phyloP scores from a whole-genome alignment of 2,329 filamentous ascomycete species.

The Sporothrix brunneoviolacea region DNA sequence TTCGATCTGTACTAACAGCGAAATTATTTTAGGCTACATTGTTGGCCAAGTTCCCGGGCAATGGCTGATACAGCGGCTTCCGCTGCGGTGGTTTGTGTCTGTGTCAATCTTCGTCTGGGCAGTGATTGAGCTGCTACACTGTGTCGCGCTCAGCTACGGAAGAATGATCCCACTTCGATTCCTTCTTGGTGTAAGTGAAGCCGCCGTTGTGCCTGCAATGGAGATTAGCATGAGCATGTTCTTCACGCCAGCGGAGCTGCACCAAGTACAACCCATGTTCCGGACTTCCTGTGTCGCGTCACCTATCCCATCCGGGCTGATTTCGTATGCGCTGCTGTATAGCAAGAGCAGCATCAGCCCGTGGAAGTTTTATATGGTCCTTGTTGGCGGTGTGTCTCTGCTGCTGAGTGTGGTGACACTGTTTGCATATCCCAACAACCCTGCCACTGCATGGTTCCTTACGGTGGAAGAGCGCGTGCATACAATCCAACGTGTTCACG shows the following conservation, averaged over 20 bases:
- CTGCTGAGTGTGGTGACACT: conserved; percentile 29
- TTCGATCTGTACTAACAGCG: no score
- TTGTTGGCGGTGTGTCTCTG: conserved; percentile 30
- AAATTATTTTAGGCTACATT: no score
- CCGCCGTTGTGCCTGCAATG: conserved; percentile 30
- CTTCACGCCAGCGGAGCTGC: conserved; percentile 30
- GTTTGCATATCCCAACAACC: conserved; percentile 25
- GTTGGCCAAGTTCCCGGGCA: conserved; percentile 32
- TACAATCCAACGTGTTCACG: conserved; percentile 25
- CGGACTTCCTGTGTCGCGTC: conserved; percentile 29
- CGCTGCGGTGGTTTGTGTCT: conserved; percentile 31
- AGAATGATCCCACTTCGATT: conserved; percentile 31
- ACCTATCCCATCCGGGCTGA: conserved; percentile 32
- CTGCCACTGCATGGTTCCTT: conserved; percentile 18
- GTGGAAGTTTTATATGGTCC: conserved; percentile 35
- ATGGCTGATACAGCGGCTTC: conserved; percentile 34
- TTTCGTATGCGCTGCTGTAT: conserved; percentile 36
- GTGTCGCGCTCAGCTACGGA: conserved; percentile 28
- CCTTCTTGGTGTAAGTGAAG: conserved; percentile 24
- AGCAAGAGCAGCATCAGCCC: conserved; percentile 26
- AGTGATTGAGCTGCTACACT: conserved; percentile 32
- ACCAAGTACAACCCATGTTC: conserved; percentile 28
- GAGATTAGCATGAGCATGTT: conserved; percentile 36
- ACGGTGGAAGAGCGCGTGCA: conserved; percentile 19
- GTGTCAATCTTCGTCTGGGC: conserved; percentile 29